A percentile compares a stretch with the other conserved stretches of the same genome.
phyloP scores from a whole-genome alignment of 257 asterid species.

The Thymus mandschuricus region DNA sequence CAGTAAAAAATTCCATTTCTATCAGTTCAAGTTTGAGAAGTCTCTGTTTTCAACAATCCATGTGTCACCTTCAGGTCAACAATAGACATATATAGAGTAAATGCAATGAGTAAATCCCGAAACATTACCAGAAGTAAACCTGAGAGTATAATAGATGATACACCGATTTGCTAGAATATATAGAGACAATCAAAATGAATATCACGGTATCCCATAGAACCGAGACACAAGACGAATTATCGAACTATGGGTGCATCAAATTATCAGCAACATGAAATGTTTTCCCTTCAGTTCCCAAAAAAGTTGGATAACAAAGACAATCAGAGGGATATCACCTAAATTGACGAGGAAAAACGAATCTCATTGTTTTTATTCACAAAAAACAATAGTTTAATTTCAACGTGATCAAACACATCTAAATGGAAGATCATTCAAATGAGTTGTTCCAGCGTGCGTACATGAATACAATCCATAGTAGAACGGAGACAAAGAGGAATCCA shows the following conservation, averaged over 20 bases:
- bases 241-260: constrained; percentile 9
- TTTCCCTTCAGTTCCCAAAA: constrained; percentile 9
- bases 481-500: constrained; percentile 82
- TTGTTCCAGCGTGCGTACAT: constrained; percentile 63
- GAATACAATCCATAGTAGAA: constrained; percentile 86
- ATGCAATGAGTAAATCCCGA: neutral
- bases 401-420: constrained; percentile 38
- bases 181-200: neutral
- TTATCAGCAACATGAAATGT: constrained; percentile 8
- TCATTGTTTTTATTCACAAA: constrained; percentile 22
- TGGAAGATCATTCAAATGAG: constrained; percentile 2
- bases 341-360: constrained; percentile 9
- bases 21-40: neutral
- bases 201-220: constrained; percentile 5
- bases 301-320: constrained; percentile 9
- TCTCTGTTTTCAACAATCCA: neutral
- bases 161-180: neutral
- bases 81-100: neutral
- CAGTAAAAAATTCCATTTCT: neutral
- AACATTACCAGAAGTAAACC: neutral
- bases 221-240: neutral
- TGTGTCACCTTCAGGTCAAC: constrained; percentile 4
- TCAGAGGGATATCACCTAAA: constrained; percentile 23
- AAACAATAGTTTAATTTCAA: constrained; percentile 9
- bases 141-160: neutral